These are phyloP conservation scores for Symmetrospora coprosmae DNA, from an alignment of 768 basidiomycete genomes.

Conservation along the genomic window DNA sequence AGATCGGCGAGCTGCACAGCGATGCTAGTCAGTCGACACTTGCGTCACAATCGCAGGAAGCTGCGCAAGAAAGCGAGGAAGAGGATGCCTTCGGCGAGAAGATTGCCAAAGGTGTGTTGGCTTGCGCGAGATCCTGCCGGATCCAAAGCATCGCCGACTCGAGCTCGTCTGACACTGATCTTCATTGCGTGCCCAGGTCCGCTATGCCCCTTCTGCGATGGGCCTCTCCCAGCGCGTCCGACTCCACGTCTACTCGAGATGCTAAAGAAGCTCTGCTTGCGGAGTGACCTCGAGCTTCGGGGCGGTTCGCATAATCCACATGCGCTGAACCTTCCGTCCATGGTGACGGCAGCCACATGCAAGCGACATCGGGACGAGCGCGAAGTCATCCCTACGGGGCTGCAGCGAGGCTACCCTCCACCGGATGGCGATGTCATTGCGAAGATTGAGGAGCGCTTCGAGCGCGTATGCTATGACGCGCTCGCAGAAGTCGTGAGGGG, in stretches of 20 bases:
- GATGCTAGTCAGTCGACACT: no score
- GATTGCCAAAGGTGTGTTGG: no score
- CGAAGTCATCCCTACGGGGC: slow-evolving; percentile 23
- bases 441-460: slow-evolving; percentile 20
- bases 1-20: no score
- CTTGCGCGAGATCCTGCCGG: no score
- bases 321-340: slow-evolving; percentile 21
- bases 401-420: slow-evolving; percentile 21
- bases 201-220: slow-evolving; percentile 32
- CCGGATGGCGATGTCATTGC: slow-evolving; percentile 15
- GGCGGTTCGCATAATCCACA: slow-evolving; percentile 6
- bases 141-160: no score
- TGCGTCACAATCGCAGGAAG: no score
- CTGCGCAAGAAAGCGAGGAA: no score
- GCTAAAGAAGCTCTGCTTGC: slow-evolving; percentile 15
- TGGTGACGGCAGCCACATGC: slow-evolving; percentile 24
- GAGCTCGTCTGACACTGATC: no score
- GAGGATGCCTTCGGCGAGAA: no score
- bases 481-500: slow-evolving; percentile 13
- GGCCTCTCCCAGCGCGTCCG: slow-evolving; percentile 11
- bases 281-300: not conserved
- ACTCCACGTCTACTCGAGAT: slow-evolving; percentile 19
- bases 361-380: slow-evolving; percentile 26
- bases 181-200: no score
- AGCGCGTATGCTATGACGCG: not conserved